Evolutionary conservation across 2,329 filamentous ascomycete species (phyloP), one percentile per base, ranked within the genome.

Genomic region (Sordariomycetes sp.): DNA sequence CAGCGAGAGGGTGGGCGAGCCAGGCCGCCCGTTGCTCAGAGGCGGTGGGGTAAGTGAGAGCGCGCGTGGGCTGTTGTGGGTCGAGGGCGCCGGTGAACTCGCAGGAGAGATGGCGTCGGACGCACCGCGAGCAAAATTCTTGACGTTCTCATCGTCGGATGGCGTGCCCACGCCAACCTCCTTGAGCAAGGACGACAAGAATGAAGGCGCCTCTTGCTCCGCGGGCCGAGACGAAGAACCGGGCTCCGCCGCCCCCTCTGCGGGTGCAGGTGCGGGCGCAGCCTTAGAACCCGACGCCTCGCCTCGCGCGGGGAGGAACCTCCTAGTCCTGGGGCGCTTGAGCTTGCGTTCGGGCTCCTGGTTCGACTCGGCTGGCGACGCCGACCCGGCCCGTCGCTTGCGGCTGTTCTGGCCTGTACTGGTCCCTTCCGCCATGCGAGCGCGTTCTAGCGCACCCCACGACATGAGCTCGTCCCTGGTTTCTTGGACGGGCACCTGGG

Each of bases 391-490:
- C 66, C 90, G 94, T 56, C 90, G 83, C 72, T 96, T 90, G 59
- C 88, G 83, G 55, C 76, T 74, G 60, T 73, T 77, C 50, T 79
- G 70, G 55, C 65, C 69, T 32, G 72, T 68, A 52, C 72, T 68
- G 24, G 77, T 70, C 60, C 74, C 76, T 61, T 87, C 79, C 20
- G 81, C 78, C 60, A 91, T 86, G 61, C 89, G 81, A 51, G 89
- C 90, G 68, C 86, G 88, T 63, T 96, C 91, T 61, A 97, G 85
- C 22, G 88, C 90, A 61, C 90, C 89, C 94, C 92, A 96, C 3
- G 92, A 90, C 59, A 84, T 79, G 57, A 86, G 78, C 69, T 95
- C 90, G 63, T 96, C 90, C 50, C 85, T 74, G 8, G 86, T 87
- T 69, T 95, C 88, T 42, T 82, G 70, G 17, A 72, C 68, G 0